phyloP scores from a whole-genome alignment of 352 stramenopile genomes.

The Chrysophaeum taylorii region DNA sequence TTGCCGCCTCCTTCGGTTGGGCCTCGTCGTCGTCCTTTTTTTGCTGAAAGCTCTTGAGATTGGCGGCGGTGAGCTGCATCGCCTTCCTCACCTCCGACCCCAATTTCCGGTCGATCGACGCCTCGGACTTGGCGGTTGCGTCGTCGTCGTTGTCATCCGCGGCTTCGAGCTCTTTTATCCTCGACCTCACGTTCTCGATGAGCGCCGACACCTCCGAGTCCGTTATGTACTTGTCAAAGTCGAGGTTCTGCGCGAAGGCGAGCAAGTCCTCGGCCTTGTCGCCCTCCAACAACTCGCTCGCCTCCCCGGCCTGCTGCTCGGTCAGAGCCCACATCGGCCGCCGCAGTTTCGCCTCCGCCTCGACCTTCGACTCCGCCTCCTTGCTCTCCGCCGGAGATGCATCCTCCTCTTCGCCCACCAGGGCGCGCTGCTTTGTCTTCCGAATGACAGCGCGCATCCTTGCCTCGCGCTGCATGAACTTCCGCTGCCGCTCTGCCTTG shows the following conservation, averaged over 20 bases:
- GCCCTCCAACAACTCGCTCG: constrained; percentile 46
- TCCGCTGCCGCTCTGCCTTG: constrained; percentile 24
- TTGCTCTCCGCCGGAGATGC: constrained; percentile 18
- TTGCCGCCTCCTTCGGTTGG: constrained; percentile 48
- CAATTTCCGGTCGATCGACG: too few species aligned
- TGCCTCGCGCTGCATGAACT: constrained; percentile 33
- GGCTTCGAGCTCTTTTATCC: constrained; percentile 69
- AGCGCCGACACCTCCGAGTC: constrained; percentile 56
- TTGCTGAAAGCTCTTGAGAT: too few species aligned
- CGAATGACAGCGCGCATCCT: constrained; percentile 31
- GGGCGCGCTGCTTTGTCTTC: constrained; percentile 15
- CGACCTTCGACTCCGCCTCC: constrained; percentile 17
- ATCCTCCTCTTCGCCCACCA: constrained; percentile 7
- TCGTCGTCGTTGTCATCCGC: too few species aligned
- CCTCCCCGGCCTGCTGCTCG: constrained; percentile 60
- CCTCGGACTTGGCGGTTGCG: too few species aligned
- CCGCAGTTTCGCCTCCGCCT: constrained; percentile 29
- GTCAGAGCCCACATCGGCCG: constrained; percentile 80
- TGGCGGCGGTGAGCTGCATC: too few species aligned
- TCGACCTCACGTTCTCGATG: constrained; percentile 65
- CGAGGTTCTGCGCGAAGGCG: constrained; percentile 77
- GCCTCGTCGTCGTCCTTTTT: constrained; percentile 63
- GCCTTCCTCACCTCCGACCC: too few species aligned
- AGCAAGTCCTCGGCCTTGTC: constrained; percentile 76
- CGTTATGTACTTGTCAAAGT: constrained; percentile 86